Evolutionary conservation across 2,329 filamentous ascomycete genomes (phyloP).

Genomic region (Tolypocladium cylindrosporum): DNA sequence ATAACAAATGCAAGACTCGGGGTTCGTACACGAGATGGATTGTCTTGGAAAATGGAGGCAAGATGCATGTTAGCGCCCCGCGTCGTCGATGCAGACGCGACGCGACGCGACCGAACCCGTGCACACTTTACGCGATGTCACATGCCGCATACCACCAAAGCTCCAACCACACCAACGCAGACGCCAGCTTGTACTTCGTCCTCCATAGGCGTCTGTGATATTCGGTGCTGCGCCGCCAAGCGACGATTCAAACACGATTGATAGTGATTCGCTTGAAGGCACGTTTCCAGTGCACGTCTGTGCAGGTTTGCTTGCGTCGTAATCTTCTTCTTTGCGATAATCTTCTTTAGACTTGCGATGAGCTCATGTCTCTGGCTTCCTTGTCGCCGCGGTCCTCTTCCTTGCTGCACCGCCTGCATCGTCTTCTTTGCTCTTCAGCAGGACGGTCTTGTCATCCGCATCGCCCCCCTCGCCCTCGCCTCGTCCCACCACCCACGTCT

Average conservation of each 20-base stretch:
- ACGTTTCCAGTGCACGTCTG: neutral
- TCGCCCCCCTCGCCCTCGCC: slow-evolving; percentile 15
- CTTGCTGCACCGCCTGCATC: slow-evolving; percentile 9
- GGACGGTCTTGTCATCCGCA: slow-evolving; percentile 2
- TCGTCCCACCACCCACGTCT: slow-evolving; percentile 58
- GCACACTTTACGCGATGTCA: slow-evolving; percentile 7
- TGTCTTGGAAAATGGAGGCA: neutral
- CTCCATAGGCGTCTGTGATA: neutral
- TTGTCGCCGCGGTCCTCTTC: slow-evolving; percentile 12
- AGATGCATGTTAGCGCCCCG: neutral
- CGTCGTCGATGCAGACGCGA: neutral
- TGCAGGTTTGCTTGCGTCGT: neutral
- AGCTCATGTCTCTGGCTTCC: neutral
- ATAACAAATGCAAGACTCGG: neutral
- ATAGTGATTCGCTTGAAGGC: neutral
- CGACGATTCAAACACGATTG: neutral
- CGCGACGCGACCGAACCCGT: slow-evolving; percentile 3
- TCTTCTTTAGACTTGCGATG: neutral
- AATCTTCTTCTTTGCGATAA: neutral
- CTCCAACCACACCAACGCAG: neutral
- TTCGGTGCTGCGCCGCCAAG: neutral
- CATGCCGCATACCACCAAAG: neutral
- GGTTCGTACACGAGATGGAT: neutral
- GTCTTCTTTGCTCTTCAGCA: neutral
- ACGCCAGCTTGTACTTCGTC: neutral